Base-by-base conservation (phyloP, 2,329 filamentous ascomycete species). In the Aureobasidium leucospermi region DNA sequence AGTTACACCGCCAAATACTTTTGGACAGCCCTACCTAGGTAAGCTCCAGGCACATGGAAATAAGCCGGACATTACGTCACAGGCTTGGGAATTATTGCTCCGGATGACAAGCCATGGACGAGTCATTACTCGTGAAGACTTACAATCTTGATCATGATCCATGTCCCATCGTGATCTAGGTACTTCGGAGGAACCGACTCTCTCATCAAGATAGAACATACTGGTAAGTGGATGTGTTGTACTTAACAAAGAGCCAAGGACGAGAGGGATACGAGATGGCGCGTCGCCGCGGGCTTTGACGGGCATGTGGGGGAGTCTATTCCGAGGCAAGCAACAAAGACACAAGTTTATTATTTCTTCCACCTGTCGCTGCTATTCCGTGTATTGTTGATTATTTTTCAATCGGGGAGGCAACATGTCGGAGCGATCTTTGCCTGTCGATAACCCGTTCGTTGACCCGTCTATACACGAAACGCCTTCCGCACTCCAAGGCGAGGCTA, bases 391-490 rank as follows among this genome's bases (percentile, higher is more conserved):
- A 23, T 52, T 52, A 31, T 29, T 52, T 3, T 41, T 13, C 23
- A 31, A 29, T 31, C 13, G 8, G 41, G 36, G 52, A 29, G 10
- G 52, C 43, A 58, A 11, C 39, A 59, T 59, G 58, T 59, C 58
- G 31, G 47, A 59, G 31, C 19, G 48, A 15, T n/a, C 29, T 8
- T 8, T 48, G 23, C 48, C 42, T 42, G 34, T n/a, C 58, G 48
- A 55, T 42, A 52, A 64, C 48, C 62, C 62, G 9, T 64, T 64
- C 45, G 51, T 58, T 36, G 62, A 64, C 36, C 57, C 58, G n/a
- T 59, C 58, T 6, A 31, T 51, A 1, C 9, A 45, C 39, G 58
- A 59, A 38, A 53, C 29, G 3, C 45, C 41, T 11, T 39, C 28
- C n/a, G 48, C 53, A 29, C 48, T 46, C 10, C 43, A 49, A 39